A percentile compares a stretch with the other conserved stretches of the same genome.
Conservation (phyloP, 1,284 basidiomycete species). For the Paramarasmius palmivorus region DNA sequence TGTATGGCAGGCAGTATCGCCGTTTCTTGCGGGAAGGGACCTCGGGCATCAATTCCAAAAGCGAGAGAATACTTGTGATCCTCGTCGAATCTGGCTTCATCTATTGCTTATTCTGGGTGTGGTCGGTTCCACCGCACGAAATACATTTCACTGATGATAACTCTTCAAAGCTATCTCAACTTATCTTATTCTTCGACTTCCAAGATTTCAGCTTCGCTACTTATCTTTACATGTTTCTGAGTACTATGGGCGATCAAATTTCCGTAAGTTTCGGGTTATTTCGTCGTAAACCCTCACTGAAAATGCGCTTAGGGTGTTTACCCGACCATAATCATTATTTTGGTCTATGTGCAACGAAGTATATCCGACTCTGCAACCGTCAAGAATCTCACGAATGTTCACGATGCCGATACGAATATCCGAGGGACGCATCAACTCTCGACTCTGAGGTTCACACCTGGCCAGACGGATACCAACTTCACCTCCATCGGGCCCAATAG, state of each 20-base stretch:
- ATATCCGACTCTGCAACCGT: background rate
- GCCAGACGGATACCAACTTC: too few relatives aligned
- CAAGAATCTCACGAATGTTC: too few relatives aligned
- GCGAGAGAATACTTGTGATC: slow-evolving; percentile 3
- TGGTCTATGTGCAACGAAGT: slow-evolving; percentile 7
- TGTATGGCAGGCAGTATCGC: background rate
- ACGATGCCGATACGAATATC: too few relatives aligned
- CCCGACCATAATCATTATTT: slow-evolving; percentile 9
- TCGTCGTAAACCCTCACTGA: background rate
- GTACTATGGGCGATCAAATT: slow-evolving; percentile 9
- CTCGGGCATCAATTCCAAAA: background rate
- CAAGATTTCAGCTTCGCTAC: background rate
- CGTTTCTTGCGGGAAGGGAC: background rate
- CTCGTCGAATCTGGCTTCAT: slow-evolving; percentile 11
- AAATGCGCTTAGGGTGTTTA: slow-evolving; percentile 5
- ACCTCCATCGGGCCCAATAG: too few relatives aligned
- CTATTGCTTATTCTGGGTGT: slow-evolving; percentile 11
- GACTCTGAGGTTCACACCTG: too few relatives aligned
- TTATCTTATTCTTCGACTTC: slow-evolving; percentile 8
- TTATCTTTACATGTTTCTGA: slow-evolving; percentile 3
- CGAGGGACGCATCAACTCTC: too few relatives aligned
- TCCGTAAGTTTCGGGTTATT: background rate
- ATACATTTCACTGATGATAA: background rate
- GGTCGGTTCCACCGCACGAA: background rate
- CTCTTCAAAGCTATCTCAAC: slow-evolving; percentile 2